Conservation (phyloP, 345 rosid species). For the Acer negundo region DNA sequence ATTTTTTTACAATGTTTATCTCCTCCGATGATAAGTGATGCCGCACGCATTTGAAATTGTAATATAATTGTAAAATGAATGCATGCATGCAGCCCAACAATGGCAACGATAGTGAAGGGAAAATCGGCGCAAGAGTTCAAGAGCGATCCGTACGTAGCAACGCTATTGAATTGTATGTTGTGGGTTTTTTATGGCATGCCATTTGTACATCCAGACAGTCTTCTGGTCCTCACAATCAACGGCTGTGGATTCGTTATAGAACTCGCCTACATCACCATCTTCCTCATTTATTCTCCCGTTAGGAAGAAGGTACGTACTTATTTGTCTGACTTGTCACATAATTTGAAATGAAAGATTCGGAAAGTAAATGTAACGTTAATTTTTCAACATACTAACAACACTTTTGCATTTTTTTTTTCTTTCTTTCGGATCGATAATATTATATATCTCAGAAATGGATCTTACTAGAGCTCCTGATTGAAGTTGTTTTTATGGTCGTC, state of each 20-base stretch:
- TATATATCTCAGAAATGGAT: constrained; percentile 39
- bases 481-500: constrained; percentile 44
- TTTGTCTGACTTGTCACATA: no score
- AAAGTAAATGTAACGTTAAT: no score
- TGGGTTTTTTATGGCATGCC: constrained; percentile 81
- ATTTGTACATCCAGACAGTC: constrained; percentile 58
- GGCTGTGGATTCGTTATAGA: constrained; percentile 61
- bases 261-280: constrained; percentile 47
- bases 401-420: background rate
- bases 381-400: no score
- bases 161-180: constrained; percentile 66
- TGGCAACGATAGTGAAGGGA: constrained; percentile 45
- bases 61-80: background rate
- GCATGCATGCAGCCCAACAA: constrained; percentile 57
- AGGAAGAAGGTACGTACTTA: background rate
- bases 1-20: no score
- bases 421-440: no score
- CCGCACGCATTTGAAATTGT: no score
- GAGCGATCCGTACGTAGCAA: constrained; percentile 76
- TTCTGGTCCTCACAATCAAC: constrained; percentile 63
- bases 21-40: no score
- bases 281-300: constrained; percentile 42
- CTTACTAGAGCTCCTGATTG: constrained; percentile 30
- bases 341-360: no score
- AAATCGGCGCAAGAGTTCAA: constrained; percentile 58